These are phyloP conservation scores for Meyerozyma carpophila DNA, from an alignment of 1,139 yeast species.

Conservation along the genomic window DNA sequence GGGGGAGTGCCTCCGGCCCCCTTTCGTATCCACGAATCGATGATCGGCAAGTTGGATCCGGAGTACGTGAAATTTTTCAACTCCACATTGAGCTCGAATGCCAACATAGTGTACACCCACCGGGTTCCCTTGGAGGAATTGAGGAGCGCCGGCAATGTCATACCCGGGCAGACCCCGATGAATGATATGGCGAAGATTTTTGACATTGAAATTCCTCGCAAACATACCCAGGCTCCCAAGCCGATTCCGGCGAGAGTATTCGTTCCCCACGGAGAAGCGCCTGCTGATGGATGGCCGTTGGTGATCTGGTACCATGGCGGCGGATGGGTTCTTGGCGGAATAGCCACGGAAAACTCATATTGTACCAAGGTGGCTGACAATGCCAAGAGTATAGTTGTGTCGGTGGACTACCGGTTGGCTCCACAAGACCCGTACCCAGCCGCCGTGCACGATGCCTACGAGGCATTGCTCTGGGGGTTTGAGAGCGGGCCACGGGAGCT, in stretches of 20 bases:
- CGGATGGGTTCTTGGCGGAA: constrained; percentile 44
- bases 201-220: constrained; percentile 34
- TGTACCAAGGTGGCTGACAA: constrained; percentile 37
- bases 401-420: constrained; percentile 41
- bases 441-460: constrained; percentile 42
- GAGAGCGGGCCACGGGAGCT: constrained; percentile 16
- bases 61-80: constrained; percentile 33
- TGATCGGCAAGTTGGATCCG: constrained; percentile 22
- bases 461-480: constrained; percentile 18
- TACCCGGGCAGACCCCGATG: constrained; percentile 37
- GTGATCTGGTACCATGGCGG: constrained; percentile 48
- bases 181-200: constrained; percentile 20
- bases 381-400: constrained; percentile 31
- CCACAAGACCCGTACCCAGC: constrained; percentile 51
- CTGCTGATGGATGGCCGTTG: constrained; percentile 40
- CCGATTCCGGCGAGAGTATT: constrained; percentile 35
- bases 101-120: constrained; percentile 36
- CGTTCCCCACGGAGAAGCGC: constrained; percentile 30
- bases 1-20: constrained; percentile 21
- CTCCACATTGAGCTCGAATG: constrained; percentile 19
- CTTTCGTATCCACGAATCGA: constrained; percentile 17
- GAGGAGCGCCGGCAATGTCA: constrained; percentile 41
- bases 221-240: constrained; percentile 19
- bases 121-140: constrained; percentile 30
- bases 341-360: constrained; percentile 40